phyloP scores from a whole-genome alignment of 148 eudicot genomes.

The Nepenthes gracilis region DNA sequence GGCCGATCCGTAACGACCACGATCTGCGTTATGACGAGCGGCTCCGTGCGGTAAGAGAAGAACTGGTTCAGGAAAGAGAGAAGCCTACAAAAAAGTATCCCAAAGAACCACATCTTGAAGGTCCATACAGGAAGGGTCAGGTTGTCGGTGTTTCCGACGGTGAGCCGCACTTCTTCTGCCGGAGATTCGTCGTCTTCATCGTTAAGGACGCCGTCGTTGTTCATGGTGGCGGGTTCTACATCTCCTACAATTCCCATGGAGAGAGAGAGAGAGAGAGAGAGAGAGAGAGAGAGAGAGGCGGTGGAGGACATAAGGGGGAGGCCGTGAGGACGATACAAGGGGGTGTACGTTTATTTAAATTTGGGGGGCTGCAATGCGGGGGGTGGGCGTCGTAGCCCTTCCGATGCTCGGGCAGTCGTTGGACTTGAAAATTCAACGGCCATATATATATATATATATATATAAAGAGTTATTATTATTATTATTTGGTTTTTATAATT shows the following conservation, averaged over 20 bases:
- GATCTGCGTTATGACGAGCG: slow-evolving; percentile 71
- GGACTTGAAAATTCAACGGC: no score
- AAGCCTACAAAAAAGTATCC: slow-evolving; percentile 52
- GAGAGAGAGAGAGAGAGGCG: not conserved
- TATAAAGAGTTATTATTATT: no score
- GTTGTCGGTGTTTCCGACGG: slow-evolving; percentile 71
- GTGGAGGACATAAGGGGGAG: not conserved
- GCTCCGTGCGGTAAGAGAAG: slow-evolving; percentile 78
- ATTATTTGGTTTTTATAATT: no score
- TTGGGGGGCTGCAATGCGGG: no score
- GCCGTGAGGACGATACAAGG: not conserved
- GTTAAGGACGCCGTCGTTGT: not conserved
- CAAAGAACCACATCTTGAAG: slow-evolving; percentile 91
- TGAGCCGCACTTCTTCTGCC: slow-evolving; percentile 79
- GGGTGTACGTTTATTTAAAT: no score
- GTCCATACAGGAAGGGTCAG: slow-evolving; percentile 87
- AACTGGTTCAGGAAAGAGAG: slow-evolving; percentile 87
- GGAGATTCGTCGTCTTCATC: slow-evolving; percentile 64
- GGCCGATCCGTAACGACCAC: slow-evolving; percentile 70
- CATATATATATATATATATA: no score
- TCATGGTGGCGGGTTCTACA: slow-evolving; percentile 1
- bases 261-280: not conserved
- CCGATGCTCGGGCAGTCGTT: no score
- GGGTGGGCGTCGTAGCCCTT: no score
- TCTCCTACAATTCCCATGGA: not conserved